Base-by-base conservation (phyloP, 768 basidiomycete genomes). In the Thelephora aurantiotincta region DNA sequence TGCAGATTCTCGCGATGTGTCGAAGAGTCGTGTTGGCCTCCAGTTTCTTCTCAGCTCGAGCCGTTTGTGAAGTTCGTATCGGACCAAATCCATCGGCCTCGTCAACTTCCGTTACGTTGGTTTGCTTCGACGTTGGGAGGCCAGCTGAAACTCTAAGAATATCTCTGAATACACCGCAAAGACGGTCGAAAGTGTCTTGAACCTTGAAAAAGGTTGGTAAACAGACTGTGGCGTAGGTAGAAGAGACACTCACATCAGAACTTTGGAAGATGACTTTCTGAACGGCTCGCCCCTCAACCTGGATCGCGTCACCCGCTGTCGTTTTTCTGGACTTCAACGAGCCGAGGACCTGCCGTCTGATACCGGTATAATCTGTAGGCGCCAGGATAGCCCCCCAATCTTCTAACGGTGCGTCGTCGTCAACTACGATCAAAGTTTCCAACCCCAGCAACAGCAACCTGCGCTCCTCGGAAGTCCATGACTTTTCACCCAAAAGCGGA, bases 191-290 rank as follows among this genome's bases (percentile, higher is more conserved):
- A 3, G 62, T 54, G 49, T 74, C 73, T 56, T 80, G 79, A 20
- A 80, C 66, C 82, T 86, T 49, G 14, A 35, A 33, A 45, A 45
- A 7, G 12, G 48, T 48, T 18, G 48, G 16, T 34, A 14, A 26
- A 18, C n/a, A 45, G 48, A 4, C 47, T 16, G 34, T 16, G 9
- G 1, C 7, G 30, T 13, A 11, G 35, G 34, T 22, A 16, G 35
- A 23, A 13, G 11, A 45, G 19, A 38, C 16, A 68, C 76, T 57
- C 53, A 90, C 89, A 54, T 88, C 84, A 38, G 68, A 55, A 50
- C 74, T 75, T 50, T 76, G 75, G 77, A 88, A 89, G 20, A 90
- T 60, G 6, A 72, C 58, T 23, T 68, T 65, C 44, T 83, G 73
- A 19, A 89, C 63, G 35, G 62, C 60, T 14, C 64, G 58, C 48